Base-by-base conservation (phyloP, 2,329 filamentous ascomycete species). In the Drechslera avenae region DNA sequence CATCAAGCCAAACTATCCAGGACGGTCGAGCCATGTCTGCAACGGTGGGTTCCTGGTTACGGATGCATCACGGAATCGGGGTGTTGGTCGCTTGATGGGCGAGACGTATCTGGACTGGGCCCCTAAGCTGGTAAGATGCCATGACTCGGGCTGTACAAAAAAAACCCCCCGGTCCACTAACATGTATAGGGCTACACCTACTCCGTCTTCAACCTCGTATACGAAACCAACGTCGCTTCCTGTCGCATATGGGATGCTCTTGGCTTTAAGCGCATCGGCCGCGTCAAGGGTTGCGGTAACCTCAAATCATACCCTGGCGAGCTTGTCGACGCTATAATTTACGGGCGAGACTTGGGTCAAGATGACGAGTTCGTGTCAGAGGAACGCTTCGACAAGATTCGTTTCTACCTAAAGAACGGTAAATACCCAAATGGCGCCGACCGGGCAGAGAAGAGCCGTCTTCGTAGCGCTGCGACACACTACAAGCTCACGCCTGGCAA, bases 341-440 rank as follows among this genome's bases (percentile, higher is more conserved):
- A 78, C 75, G 91, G 91, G 5, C 77, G 84, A 18, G 83, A 86
- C 54, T 69, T 82, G 2, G 78, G 76, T 46, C 75, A 76, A 31
- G 87, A 90, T 65, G 90, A 94, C 71, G 90, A 94, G 73, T 87
- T 90, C 72, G 88, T 93, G 66, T 92, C 88, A 74, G 92, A 97
- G 79, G 92, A 97, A 78, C 90, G 94, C 63, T 97, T 97, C 80
- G 93, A 97, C 80, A 97, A 97, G 81, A 97, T 97, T 73, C 89
- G 92, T 69, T 97, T 90, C 80, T 97, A 97, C 76, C 86, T 97
- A 69, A 95, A 96, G 76, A 91, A 92, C 73, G 88, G 88, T 69
- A 91, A 92, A 74, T 97, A 99, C 74, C 94, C 94, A 52, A 87
- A 88, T 66, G 93, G 92, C 56, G 92, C 93, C 69, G 91, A 97